Evolutionary conservation across 2,329 filamentous ascomycete genomes (phyloP), one percentile per base, ranked within the genome.

Genomic region (Cadophora malorum): DNA sequence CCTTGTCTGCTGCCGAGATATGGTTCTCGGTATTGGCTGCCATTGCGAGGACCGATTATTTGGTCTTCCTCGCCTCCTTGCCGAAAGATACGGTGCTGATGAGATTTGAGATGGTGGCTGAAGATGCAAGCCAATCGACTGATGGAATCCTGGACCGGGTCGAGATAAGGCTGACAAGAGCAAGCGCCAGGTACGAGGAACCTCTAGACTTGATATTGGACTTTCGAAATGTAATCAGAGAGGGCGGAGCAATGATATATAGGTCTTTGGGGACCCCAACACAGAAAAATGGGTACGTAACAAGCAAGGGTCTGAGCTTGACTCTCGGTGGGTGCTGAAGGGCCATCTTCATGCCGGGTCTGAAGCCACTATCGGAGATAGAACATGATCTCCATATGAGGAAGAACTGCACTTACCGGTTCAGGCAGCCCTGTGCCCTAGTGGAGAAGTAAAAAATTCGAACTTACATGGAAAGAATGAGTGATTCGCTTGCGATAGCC

Each of bases 1-100:
- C 64, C 23, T 71, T 67, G 10, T 66, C 66, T 8, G 23, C 56
- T 4, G 41, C 21, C 2, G 58, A 47, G 6, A 68, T 63, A n/a
- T 45, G 28, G 12, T 53, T 62, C 3, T 70, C 62, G 5, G 64
- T 41, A 55, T 52, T 64, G 21, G 38, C 25, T 8, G 60, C 23
- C 70, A 70, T 70, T 58, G 23, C 49, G 38, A 55, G 23, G 25
- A 14, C 23, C 3, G 35, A 9, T 25, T 23, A 1, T 21, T 10
- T 19, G 21, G 25, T 19, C 21, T 47, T 41, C 19, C n/a, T 16
- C 45, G 41, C 12, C 23, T 23, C 5, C 3, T 12, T 45, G 7
- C 49, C 2, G 9, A 14, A 4, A 45, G 8, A 31, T 28, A 56
- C 9, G 16, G 33, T n/a, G 16, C 4, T 45, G 28, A 9, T 45